Evolutionary conservation across 768 basidiomycete genomes (phyloP).

Genomic region (Mycena rosella): DNA sequence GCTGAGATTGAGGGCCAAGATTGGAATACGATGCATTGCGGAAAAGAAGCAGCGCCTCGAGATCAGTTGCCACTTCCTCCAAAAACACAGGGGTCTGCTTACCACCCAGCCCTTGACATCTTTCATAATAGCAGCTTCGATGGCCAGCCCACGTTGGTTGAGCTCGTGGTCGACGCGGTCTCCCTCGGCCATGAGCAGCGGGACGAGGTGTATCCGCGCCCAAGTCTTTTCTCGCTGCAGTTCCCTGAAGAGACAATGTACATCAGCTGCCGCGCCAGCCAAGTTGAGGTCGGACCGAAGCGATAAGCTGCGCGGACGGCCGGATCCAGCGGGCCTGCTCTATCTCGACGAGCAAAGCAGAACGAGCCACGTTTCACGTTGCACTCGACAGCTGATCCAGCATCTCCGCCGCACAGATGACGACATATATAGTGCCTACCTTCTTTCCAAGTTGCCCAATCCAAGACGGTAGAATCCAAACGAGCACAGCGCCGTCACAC

Average conservation of each 20-base stretch:
- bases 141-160: constrained; percentile 76
- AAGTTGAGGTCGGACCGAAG: constrained; percentile 58
- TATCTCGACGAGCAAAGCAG: constrained; percentile 23
- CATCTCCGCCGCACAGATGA: constrained; percentile 47
- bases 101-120: constrained; percentile 96
- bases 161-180: constrained; percentile 92
- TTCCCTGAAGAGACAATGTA: constrained; percentile 80
- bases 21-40: constrained; percentile 25
- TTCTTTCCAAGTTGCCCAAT: constrained; percentile 91
- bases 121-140: constrained; percentile 95
- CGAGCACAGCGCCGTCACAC: constrained; percentile 86
- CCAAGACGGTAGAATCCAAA: constrained; percentile 95
- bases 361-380: constrained; percentile 46
- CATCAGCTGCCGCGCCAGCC: constrained; percentile 56
- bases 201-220: constrained; percentile 95
- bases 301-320: constrained; percentile 46
- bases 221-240: constrained; percentile 93
- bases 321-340: constrained; percentile 29
- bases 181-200: constrained; percentile 91
- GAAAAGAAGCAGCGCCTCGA: constrained; percentile 32
- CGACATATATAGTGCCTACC: too few species aligned
- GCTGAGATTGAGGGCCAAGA: constrained; percentile 56
- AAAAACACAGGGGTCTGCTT: constrained; percentile 50
- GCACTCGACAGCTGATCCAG: constrained; percentile 42
- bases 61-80: constrained; percentile 25